phyloP scores from a whole-genome alignment of 495 filamentous ascomycete species.

The Podospora anserina region DNA sequence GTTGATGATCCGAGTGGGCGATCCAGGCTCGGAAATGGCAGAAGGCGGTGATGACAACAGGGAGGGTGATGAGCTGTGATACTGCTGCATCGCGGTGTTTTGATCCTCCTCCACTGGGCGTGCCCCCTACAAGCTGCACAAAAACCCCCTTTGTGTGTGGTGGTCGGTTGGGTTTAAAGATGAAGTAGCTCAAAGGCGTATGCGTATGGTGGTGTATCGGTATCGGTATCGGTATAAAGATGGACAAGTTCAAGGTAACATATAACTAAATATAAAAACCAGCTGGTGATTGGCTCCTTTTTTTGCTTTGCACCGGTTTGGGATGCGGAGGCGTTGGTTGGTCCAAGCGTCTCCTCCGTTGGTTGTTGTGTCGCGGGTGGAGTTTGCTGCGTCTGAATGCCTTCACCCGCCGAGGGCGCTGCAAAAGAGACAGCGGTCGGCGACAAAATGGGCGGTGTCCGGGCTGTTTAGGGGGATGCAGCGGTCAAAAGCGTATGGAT shows the following conservation, averaged over 20 bases:
- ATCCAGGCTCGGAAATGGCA: constrained; percentile 36
- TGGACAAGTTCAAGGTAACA: background rate
- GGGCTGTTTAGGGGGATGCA: constrained; percentile 16
- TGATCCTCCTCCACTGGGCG: constrained; percentile 21
- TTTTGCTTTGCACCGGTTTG: background rate
- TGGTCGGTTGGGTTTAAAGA: background rate
- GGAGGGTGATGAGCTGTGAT: constrained; percentile 36
- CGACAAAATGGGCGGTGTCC: constrained; percentile 24
- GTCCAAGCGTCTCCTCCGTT: constrained; percentile 13
- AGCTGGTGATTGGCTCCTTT: constrained; percentile 9
- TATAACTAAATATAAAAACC: constrained; percentile 8
- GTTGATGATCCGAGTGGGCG: constrained; percentile 34
- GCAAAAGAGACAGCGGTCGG: constrained; percentile 20
- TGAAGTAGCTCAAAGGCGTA: background rate
- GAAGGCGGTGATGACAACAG: constrained; percentile 36
- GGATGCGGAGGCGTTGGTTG: constrained; percentile 6
- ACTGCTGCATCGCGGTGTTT: constrained; percentile 23
- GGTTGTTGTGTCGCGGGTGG: constrained; percentile 14
- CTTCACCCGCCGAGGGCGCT: constrained; percentile 35
- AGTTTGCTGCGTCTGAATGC: constrained; percentile 39
- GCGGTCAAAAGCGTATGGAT: constrained; percentile 23
- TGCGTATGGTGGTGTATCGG: background rate
- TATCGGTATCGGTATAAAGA: too few species aligned
- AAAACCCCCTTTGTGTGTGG: background rate
- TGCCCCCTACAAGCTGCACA: constrained; percentile 2